A percentile compares a stretch with the other conserved stretches of the same genome.
Evolutionary conservation across 805 yeast genomes (phyloP).

Genomic region (Brettanomyces custersianus): DNA sequence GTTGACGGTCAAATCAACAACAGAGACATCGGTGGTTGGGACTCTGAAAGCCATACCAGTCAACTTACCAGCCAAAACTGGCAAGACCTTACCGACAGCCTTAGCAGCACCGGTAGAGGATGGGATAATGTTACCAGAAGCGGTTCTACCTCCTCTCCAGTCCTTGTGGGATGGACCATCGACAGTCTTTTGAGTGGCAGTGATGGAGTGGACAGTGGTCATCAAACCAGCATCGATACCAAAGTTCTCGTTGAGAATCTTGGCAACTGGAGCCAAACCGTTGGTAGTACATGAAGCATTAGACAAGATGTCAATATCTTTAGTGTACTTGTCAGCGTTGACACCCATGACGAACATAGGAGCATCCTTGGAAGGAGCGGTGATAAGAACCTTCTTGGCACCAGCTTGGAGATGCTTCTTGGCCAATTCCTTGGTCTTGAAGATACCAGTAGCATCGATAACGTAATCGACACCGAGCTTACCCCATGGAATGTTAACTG

Average conservation of each 20-base stretch:
- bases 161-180: slow-evolving; percentile 97
- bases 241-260: slow-evolving; percentile 76
- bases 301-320: slow-evolving; percentile 70
- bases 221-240: slow-evolving; percentile 88
- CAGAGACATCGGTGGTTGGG: slow-evolving; percentile 89
- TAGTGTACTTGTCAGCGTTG: slow-evolving; percentile 69
- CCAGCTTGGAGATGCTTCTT: slow-evolving; percentile 80
- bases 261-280: slow-evolving; percentile 92
- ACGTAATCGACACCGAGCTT: slow-evolving; percentile 73
- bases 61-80: slow-evolving; percentile 83
- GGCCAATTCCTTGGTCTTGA: slow-evolving; percentile 76
- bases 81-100: slow-evolving; percentile 94
- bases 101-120: slow-evolving; percentile 97
- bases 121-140: slow-evolving; percentile 91
- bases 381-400: slow-evolving; percentile 90
- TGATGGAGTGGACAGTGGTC: slow-evolving; percentile 95
- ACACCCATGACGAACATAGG: slow-evolving; percentile 96
- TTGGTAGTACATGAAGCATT: slow-evolving; percentile 96
- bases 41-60: slow-evolving; percentile 93
- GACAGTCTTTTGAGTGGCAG: slow-evolving; percentile 94
- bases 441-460: slow-evolving; percentile 91
- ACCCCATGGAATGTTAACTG: slow-evolving; percentile 85
- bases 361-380: slow-evolving; percentile 90
- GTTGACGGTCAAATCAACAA: slow-evolving; percentile 85
- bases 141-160: slow-evolving; percentile 98